A percentile compares a stretch with the other conserved stretches of the same genome.
phyloP scores from a whole-genome alignment of 2,329 filamentous ascomycete species.

The Pseudopyrenochaeta lycopersici region DNA sequence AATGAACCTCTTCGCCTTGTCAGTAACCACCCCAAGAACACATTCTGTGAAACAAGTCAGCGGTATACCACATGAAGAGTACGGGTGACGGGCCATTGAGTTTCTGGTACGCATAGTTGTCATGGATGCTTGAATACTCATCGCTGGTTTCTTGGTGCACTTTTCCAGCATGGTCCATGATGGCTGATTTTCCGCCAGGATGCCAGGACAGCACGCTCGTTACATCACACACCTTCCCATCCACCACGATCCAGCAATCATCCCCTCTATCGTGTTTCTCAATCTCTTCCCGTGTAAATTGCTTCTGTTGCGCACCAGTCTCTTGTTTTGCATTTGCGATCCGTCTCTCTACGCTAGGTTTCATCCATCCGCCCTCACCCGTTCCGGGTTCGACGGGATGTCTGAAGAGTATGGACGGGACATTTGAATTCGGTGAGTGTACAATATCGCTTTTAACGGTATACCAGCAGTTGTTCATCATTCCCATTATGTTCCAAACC shows the following conservation, averaged over 20 bases:
- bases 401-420: constrained; percentile 29
- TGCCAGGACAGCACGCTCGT: constrained; percentile 68
- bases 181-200: constrained; percentile 64
- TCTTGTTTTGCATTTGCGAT: constrained; percentile 57
- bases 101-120: constrained; percentile 61
- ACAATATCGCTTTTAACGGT: constrained; percentile 53
- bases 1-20: too few species aligned
- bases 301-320: constrained; percentile 54
- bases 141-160: constrained; percentile 60
- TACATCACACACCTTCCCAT: constrained; percentile 71
- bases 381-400: constrained; percentile 55
- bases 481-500: constrained; percentile 61
- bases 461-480: constrained; percentile 67
- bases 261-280: constrained; percentile 48
- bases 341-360: constrained; percentile 57
- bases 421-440: constrained; percentile 43
- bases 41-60: too few species aligned
- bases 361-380: constrained; percentile 62
- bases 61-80: too few species aligned
- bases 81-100: too few species aligned
- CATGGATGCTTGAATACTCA: constrained; percentile 62
- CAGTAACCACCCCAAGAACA: too few species aligned
- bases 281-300: constrained; percentile 63
- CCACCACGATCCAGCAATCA: constrained; percentile 70
- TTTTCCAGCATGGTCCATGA: constrained; percentile 60